Conservation (phyloP, 1,284 basidiomycete species). For the Microbotryum intermedium region DNA sequence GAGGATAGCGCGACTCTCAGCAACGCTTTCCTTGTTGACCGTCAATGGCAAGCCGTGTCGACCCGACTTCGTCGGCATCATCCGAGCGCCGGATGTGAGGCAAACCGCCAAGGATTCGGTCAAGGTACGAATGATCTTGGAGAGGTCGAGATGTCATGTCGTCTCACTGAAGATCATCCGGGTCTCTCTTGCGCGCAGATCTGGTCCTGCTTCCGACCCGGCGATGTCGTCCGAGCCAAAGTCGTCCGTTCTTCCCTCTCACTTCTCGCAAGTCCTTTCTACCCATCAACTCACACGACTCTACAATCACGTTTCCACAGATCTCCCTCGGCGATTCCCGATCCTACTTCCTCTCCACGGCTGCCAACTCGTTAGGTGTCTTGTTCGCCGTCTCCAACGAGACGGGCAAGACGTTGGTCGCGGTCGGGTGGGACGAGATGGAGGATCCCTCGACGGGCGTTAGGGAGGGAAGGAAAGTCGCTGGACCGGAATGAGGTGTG, state of each 20-base stretch:
- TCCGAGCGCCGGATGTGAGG: conserved; percentile 83
- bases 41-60: conserved; percentile 85
- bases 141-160: neutral
- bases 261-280: neutral
- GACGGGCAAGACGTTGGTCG: conserved; percentile 65
- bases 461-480: conserved; percentile 77
- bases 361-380: conserved; percentile 85
- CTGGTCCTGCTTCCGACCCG: conserved; percentile 87
- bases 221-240: conserved; percentile 85
- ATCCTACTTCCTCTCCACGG: conserved; percentile 75
- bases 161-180: conserved; percentile 48
- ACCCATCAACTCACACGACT: neutral
- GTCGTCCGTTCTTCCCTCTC: conserved; percentile 58
- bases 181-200: conserved; percentile 91
- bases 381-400: conserved; percentile 76
- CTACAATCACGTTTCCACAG: conserved; percentile 2
- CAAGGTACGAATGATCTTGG: conserved; percentile 11
- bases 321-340: conserved; percentile 42
- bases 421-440: conserved; percentile 88
- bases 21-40: conserved; percentile 74
- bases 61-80: conserved; percentile 81
- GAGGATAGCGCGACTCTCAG: conserved; percentile 78
- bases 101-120: conserved; percentile 33
- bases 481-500: conserved; percentile 53
- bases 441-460: conserved; percentile 70